These are phyloP conservation scores for Cytospora mali DNA, from an alignment of 2,329 filamentous ascomycete species.

Conservation along the genomic window DNA sequence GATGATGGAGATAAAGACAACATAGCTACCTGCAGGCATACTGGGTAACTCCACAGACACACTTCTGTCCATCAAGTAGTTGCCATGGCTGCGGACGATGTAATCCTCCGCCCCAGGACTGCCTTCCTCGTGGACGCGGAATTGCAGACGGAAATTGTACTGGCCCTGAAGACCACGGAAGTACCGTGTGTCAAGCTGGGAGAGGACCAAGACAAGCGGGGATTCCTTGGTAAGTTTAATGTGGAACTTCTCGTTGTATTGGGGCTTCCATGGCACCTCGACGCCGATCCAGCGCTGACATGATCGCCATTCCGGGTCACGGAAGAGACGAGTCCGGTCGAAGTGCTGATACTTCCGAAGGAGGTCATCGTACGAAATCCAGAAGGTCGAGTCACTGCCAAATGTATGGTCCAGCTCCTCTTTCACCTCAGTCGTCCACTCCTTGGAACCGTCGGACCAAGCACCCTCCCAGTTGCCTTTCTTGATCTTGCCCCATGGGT, in stretches of 20 bases:
- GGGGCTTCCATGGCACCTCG: constrained; percentile 57
- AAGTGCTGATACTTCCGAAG: constrained; percentile 61
- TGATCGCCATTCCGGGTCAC: constrained; percentile 55
- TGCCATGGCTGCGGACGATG: constrained; percentile 55
- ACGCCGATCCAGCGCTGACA: constrained; percentile 47
- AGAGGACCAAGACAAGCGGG: constrained; percentile 57
- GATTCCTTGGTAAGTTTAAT: constrained; percentile 52
- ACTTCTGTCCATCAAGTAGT: constrained; percentile 68
- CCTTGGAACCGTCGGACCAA: constrained; percentile 79
- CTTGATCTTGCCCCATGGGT: constrained; percentile 80
- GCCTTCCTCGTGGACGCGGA: constrained; percentile 54
- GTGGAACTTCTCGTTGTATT: constrained; percentile 59
- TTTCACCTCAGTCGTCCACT: constrained; percentile 83
- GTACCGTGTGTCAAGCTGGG: constrained; percentile 61
- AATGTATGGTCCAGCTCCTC: constrained; percentile 72
- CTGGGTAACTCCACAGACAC: constrained; percentile 73
- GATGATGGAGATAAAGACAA: constrained; percentile 73
- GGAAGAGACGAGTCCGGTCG: constrained; percentile 61
- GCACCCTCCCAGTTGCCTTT: constrained; percentile 78
- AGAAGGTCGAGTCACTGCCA: constrained; percentile 72
- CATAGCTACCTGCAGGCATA: constrained; percentile 74
- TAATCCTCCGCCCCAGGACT: constrained; percentile 51
- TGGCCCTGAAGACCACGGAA: constrained; percentile 60
- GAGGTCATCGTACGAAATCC: constrained; percentile 62
- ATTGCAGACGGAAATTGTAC: constrained; percentile 56